Conservation (phyloP, 495 filamentous ascomycete species). For the Oidiodendron maius region DNA sequence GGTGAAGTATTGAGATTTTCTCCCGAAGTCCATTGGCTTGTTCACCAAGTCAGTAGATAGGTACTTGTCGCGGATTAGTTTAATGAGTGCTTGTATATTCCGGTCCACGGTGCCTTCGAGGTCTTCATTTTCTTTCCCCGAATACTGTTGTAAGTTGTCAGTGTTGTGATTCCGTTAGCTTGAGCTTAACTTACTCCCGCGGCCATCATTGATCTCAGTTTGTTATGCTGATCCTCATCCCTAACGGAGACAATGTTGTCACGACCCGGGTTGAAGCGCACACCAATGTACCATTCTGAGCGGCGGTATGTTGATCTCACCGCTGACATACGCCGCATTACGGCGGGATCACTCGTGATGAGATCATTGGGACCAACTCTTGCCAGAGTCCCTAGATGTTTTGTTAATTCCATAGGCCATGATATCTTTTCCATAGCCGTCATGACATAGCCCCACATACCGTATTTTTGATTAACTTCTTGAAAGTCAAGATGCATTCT, state of each 20-base stretch:
- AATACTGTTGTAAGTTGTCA: conserved; percentile 25
- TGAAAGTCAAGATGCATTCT: background rate
- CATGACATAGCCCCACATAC: conserved; percentile 1
- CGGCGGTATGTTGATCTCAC: conserved; percentile 29
- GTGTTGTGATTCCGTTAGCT: background rate
- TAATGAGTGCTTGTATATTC: conserved; percentile 29
- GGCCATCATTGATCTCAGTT: conserved; percentile 28
- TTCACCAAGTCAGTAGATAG: conserved; percentile 21
- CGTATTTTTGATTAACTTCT: conserved; percentile 7
- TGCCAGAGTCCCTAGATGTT: conserved; percentile 27
- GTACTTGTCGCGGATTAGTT: conserved; percentile 30
- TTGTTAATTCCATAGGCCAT: no score
- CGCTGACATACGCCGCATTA: conserved; percentile 26
- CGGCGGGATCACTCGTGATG: conserved; percentile 32
- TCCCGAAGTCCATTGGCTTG: conserved; percentile 36
- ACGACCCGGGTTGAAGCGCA: conserved; percentile 22
- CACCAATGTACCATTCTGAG: conserved; percentile 25
- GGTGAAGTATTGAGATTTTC: conserved; percentile 33
- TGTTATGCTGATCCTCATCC: conserved; percentile 27
- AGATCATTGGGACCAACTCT: conserved; percentile 38
- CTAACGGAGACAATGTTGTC: conserved; percentile 32
- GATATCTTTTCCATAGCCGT: no score
- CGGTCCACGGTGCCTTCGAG: conserved; percentile 40
- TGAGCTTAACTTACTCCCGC: conserved; percentile 14
- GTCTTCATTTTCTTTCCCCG: conserved; percentile 37